phyloP scores from a whole-genome alignment of 2,329 filamentous ascomycete genomes.

The Penicillium sp. region DNA sequence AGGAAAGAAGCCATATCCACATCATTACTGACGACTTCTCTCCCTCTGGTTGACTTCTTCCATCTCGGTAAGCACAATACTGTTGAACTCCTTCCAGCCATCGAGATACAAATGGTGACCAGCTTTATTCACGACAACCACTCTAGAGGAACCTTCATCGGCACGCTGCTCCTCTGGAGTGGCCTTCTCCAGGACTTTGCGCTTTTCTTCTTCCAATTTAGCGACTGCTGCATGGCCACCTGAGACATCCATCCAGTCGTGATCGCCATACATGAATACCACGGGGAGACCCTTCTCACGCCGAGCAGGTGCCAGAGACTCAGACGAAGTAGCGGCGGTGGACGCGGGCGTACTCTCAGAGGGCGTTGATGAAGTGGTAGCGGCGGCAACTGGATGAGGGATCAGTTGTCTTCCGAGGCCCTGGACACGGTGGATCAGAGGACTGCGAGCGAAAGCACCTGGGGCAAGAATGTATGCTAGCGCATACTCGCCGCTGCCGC shows the following conservation, averaged over 20 bases:
- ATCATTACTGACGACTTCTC: slow-evolving; percentile 15
- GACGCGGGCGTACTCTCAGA: slow-evolving; percentile 38
- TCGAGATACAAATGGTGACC: slow-evolving; percentile 74
- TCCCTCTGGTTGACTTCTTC: slow-evolving; percentile 52
- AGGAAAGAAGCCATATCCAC: neutral
- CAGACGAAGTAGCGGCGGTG: slow-evolving; percentile 12
- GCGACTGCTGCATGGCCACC: slow-evolving; percentile 79
- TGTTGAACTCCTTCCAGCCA: slow-evolving; percentile 68
- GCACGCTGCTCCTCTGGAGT: slow-evolving; percentile 64
- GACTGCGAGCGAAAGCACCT: slow-evolving; percentile 85
- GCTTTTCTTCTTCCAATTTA: slow-evolving; percentile 69
- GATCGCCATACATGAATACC: slow-evolving; percentile 93
- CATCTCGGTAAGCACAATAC: slow-evolving; percentile 66
- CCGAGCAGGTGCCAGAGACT: slow-evolving; percentile 22
- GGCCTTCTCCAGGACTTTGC: slow-evolving; percentile 59
- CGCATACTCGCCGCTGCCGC: slow-evolving; percentile 90
- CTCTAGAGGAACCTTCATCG: slow-evolving; percentile 80
- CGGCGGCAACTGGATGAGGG: slow-evolving; percentile 9
- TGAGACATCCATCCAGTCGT: slow-evolving; percentile 97
- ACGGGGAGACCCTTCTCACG: slow-evolving; percentile 72
- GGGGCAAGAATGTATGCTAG: slow-evolving; percentile 90
- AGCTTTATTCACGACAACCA: slow-evolving; percentile 71
- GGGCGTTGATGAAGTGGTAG: slow-evolving; percentile 16
- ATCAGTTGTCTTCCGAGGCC: slow-evolving; percentile 74
- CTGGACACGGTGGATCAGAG: slow-evolving; percentile 82